Base-by-base conservation (phyloP, 2,329 filamentous ascomycete species). In the Colletotrichum sp. region DNA sequence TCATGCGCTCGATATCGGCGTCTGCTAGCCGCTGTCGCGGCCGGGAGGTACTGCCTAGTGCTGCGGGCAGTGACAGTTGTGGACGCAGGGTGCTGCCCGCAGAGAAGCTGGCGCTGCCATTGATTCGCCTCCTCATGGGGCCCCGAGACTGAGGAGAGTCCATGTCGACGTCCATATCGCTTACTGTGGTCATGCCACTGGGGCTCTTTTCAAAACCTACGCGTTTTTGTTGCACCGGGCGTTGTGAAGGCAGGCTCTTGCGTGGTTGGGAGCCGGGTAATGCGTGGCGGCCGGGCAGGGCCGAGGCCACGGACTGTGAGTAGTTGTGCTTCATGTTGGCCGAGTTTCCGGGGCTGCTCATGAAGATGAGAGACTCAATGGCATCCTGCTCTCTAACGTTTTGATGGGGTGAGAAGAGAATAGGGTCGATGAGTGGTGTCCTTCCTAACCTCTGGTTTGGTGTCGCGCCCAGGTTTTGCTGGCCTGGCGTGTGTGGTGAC, bases 271-370 rank as follows among this genome's bases (percentile, higher is more conserved):
- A 88, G 1, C 85, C 86, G 1, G 90, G 90, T 16, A 92, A 81
- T 34, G 84, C 79, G 79, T 85, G 82, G 71, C 84, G 78, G 63
- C 62, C 74, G n/a, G 73, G 77, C 36, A 78, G 65, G 12, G 36
- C 57, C 15, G 76, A 69, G 3, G 87, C 86, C 13, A 82, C 82
- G 1, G 85, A 81, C 0, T 87, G 84, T 1, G 90, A 88, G 74
- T 92, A 92, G 12, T 84, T 82, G 76, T 90, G 90, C 77, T 91
- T 91, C 79, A 93, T 84, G 76, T 91, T 92, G 57, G 90, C 88
- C 60, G 93, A 93, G 83, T 95, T 94, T 18, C 93, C 93, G 0
- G 94, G 94, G 77, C 93, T 95, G 80, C 94, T 95, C 92, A 97
- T 94, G 81, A 96, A 96, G 30, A 96, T 87, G 28, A 97, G 85